Percentiles rank a stretch among this genome's conserved stretches.
phyloP scores from a whole-genome alignment of 257 asterid species.

The Nicotiana noctiflora region DNA sequence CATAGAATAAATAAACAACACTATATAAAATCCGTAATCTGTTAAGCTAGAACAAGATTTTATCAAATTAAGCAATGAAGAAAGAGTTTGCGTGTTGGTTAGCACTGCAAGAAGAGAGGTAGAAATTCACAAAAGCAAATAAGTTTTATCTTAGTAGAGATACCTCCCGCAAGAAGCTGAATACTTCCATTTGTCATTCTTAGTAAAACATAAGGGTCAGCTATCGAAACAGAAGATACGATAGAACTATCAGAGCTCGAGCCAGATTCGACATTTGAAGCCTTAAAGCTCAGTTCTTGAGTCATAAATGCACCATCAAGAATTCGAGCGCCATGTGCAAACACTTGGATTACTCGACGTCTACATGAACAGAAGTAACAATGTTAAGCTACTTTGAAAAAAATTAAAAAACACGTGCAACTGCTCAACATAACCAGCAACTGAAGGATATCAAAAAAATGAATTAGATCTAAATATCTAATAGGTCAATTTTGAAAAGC shows the following conservation, averaged over 20 bases:
- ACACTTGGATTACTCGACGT: slow-evolving; percentile 93
- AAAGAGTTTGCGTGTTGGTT: not conserved
- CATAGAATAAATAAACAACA: not conserved
- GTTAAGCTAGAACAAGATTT: not conserved
- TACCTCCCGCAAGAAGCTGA: slow-evolving; percentile 98
- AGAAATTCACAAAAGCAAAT: not conserved
- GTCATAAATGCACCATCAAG: slow-evolving; percentile 97
- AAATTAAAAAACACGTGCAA: not conserved
- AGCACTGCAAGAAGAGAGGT: not conserved
- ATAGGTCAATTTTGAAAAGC: not conserved
- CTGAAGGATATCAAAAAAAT: too few relatives aligned
- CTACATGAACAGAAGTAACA: slow-evolving; percentile 31
- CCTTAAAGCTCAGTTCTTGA: slow-evolving; percentile 80
- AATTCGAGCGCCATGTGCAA: slow-evolving; percentile 87
- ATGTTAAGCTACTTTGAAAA: slow-evolving; percentile 7
- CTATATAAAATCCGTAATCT: not conserved
- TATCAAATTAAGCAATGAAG: not conserved
- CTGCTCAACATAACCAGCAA: not conserved
- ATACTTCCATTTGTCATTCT: slow-evolving; percentile 90
- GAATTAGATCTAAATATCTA: not conserved
- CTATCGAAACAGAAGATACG: slow-evolving; percentile 83
- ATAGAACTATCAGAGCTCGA: slow-evolving; percentile 56
- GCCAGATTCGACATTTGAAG: slow-evolving; percentile 60
- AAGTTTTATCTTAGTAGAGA: not conserved
- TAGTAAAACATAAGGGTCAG: slow-evolving; percentile 90